Evolutionary conservation across 164 flowering plant genomes (phyloP), one percentile per base, ranked within the genome.

Genomic region (Sextonia rubra): DNA sequence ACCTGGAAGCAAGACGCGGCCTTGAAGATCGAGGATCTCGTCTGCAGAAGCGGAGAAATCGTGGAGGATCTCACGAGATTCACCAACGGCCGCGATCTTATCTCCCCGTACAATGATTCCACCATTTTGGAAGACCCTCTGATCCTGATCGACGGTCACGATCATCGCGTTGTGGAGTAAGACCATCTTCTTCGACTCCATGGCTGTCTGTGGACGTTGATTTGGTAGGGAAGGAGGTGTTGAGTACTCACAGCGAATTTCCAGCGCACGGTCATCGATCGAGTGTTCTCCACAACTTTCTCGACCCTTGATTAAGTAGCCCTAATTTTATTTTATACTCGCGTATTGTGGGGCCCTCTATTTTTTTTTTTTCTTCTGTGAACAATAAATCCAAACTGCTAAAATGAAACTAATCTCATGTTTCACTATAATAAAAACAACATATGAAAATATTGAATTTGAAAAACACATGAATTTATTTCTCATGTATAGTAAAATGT

Each of bases 1-100:
- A 89, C 94, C 93, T 49, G 95, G 95, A 26, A 92, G 91, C 5
- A 92, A 15, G 76, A 89, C 81, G 15, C 81, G 84, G 74, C 87
- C 86, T 7, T 80, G 77, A 65, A 93, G 91, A 64, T 93, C 87
- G 65, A 89, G 18, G 71, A 83, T 68, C 12, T 81, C 83, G 47
- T 76, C 74, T 0, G 86, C 83, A 44, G 61, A 20, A 69, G 75
- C 55, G 20, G 82, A 68, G 83, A 82, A 89, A 4, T 83, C 73
- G 60, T 37, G 73, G 32, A 91, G 80, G 60, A 93, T 80, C 17
- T 82, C 78, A 58, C 74, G 18, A 56, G 98, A 91, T 48, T 86
- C 90, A 64, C 89, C 94, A 64, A 93, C 76, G 75, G 89, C 87
- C 17, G 24, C 71, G 82, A 93, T 88, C 66, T 55, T 79, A 69